Conservation (phyloP, 2,329 filamentous ascomycete species). For the Alternaria ethzedia region DNA sequence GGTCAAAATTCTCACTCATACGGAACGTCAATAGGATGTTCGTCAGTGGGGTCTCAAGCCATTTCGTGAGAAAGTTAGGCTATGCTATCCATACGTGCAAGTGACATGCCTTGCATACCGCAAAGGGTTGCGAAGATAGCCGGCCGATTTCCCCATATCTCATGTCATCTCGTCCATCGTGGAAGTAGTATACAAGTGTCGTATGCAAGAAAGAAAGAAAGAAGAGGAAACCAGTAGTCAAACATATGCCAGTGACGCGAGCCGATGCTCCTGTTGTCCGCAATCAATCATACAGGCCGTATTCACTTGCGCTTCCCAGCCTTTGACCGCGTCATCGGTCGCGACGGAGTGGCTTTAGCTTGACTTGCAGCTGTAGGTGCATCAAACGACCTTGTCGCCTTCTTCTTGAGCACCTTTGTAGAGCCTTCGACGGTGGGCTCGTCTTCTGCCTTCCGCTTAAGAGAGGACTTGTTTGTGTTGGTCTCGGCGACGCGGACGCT, state of each 20-base stretch:
- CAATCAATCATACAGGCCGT: not conserved
- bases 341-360: constrained; percentile 27
- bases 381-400: constrained; percentile 39
- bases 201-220: not conserved
- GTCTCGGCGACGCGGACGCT: constrained; percentile 9
- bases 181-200: not conserved
- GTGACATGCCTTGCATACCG: not conserved
- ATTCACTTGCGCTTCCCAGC: not conserved
- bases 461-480: constrained; percentile 20
- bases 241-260: not conserved
- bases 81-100: not conserved
- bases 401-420: constrained; percentile 35
- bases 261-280: not conserved
- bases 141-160: not conserved
- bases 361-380: constrained; percentile 48
- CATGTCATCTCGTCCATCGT: not conserved
- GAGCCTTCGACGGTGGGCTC: constrained; percentile 15
- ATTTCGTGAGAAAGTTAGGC: not conserved
- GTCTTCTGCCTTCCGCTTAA: constrained; percentile 44
- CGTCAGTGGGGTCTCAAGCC: not conserved
- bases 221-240: not conserved
- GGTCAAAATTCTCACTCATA: not conserved
- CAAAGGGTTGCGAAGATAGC: not conserved
- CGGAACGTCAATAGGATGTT: not conserved
- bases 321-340: constrained; percentile 15